phyloP scores from a whole-genome alignment of 2,329 filamentous ascomycete genomes.

The Penicillium thymicola region DNA sequence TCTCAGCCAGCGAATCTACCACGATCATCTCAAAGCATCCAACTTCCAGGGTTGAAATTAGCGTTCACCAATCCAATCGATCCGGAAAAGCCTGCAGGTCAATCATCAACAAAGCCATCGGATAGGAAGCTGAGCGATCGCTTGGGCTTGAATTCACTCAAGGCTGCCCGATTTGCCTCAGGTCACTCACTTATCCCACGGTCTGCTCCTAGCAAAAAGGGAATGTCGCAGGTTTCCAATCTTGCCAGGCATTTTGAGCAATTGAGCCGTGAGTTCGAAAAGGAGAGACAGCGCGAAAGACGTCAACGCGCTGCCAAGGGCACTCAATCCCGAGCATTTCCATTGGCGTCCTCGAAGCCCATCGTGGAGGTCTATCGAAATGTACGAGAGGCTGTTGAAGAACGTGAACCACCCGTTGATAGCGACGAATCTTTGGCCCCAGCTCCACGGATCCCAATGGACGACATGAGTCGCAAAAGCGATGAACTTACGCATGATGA shows the following conservation, averaged over 20 bases:
- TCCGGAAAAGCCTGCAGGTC: conserved; percentile 20
- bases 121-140: conserved; percentile 79
- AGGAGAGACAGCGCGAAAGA: conserved; percentile 82
- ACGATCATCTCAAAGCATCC: conserved; percentile 19
- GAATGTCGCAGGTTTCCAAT: conserved; percentile 78
- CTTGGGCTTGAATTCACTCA: conserved; percentile 63
- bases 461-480: conserved; percentile 33
- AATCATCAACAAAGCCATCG: conserved; percentile 34
- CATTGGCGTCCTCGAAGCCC: conserved; percentile 87
- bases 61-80: conserved; percentile 21
- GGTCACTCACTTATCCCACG: conserved; percentile 77
- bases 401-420: conserved; percentile 66
- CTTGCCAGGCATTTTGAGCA: conserved; percentile 95
- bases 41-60: conserved; percentile 23
- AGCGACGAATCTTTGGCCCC: conserved; percentile 45
- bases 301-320: conserved; percentile 75
- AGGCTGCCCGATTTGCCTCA: conserved; percentile 50
- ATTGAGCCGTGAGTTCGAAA: conserved; percentile 92
- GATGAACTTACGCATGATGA: conserved; percentile 27
- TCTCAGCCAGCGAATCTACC: conserved; percentile 48
- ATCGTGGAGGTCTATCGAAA: conserved; percentile 95
- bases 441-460: conserved; percentile 23
- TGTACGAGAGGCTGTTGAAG: conserved; percentile 87
- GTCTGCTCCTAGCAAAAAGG: conserved; percentile 69
- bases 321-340: conserved; percentile 74